Evolutionary conservation across 768 basidiomycete species (phyloP).

Genomic region (Trametes punicea): DNA sequence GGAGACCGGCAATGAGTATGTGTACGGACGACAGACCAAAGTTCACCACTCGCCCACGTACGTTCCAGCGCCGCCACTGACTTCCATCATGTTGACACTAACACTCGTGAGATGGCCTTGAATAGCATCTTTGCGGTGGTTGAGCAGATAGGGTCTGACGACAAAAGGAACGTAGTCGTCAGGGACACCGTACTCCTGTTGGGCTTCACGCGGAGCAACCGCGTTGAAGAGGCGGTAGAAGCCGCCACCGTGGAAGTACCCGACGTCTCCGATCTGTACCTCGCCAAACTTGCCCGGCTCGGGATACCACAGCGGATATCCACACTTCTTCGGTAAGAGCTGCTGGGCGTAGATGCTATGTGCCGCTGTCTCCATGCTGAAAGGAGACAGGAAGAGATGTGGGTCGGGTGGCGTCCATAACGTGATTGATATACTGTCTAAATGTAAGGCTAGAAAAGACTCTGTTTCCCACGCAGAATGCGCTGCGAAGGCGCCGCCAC

Average conservation of each 20-base stretch:
- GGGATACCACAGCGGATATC: slow-evolving; percentile 24
- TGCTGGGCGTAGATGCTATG: slow-evolving; percentile 17
- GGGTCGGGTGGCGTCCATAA: not conserved
- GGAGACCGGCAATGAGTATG: too few relatives aligned
- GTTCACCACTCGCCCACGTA: not conserved
- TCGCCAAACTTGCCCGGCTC: slow-evolving; percentile 14
- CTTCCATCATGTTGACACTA: not conserved
- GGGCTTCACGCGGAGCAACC: slow-evolving; percentile 3
- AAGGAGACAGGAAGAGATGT: not conserved
- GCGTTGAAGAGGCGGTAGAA: slow-evolving; percentile 27
- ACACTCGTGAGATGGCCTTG: slow-evolving; percentile 4
- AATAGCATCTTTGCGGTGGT: not conserved
- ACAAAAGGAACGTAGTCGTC: not conserved
- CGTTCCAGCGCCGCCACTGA: slow-evolving; percentile 8
- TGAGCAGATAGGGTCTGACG: not conserved
- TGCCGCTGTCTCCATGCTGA: not conserved
- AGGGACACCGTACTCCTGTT: slow-evolving; percentile 2
- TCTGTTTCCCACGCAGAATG: too few relatives aligned
- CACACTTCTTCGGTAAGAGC: slow-evolving; percentile 14
- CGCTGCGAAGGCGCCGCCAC: too few relatives aligned
- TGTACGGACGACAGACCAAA: not conserved
- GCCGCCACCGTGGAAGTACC: slow-evolving; percentile 18
- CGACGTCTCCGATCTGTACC: slow-evolving; percentile 25
- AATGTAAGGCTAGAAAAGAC: not conserved
- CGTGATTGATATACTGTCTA: not conserved